Conservation (phyloP, 768 basidiomycete genomes). For the Lactifluus subvellereus region DNA sequence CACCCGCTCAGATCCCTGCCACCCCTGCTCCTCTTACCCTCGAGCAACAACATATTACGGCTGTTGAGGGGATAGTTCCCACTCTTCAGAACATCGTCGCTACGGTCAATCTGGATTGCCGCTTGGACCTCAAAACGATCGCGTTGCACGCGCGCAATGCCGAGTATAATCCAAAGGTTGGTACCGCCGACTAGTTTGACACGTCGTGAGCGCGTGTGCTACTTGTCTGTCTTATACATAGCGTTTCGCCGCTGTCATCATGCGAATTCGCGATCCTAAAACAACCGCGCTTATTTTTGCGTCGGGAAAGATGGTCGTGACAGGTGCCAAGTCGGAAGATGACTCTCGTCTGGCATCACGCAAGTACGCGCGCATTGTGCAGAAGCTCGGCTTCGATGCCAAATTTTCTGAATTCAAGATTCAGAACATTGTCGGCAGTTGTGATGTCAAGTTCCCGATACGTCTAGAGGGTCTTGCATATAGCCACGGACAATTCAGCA, state of each 20-base stretch:
- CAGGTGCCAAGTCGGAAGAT: slow-evolving; percentile 98
- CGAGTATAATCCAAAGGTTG: slow-evolving; percentile 99
- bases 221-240: slow-evolving; percentile 53
- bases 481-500: slow-evolving; percentile 96
- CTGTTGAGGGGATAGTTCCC: slow-evolving; percentile 97
- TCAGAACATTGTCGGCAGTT: slow-evolving; percentile 97
- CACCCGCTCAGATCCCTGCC: slow-evolving; percentile 49
- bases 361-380: slow-evolving; percentile 98
- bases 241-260: slow-evolving; percentile 99
- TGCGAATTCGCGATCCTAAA: slow-evolving; percentile 99
- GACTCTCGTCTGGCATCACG: slow-evolving; percentile 94
- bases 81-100: slow-evolving; percentile 99
- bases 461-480: slow-evolving; percentile 96
- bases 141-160: slow-evolving; percentile 97
- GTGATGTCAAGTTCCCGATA: slow-evolving; percentile 99
- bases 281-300: slow-evolving; percentile 99
- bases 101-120: slow-evolving; percentile 95
- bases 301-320: slow-evolving; percentile 99
- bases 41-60: slow-evolving; percentile 92
- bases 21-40: slow-evolving; percentile 73
- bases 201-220: slow-evolving; percentile 54
- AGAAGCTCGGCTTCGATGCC: slow-evolving; percentile 98
- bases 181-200: slow-evolving; percentile 46
- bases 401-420: slow-evolving; percentile 99
- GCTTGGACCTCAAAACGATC: slow-evolving; percentile 96